phyloP scores from a whole-genome alignment of 768 basidiomycete species.

The Pisolithus sp. region DNA sequence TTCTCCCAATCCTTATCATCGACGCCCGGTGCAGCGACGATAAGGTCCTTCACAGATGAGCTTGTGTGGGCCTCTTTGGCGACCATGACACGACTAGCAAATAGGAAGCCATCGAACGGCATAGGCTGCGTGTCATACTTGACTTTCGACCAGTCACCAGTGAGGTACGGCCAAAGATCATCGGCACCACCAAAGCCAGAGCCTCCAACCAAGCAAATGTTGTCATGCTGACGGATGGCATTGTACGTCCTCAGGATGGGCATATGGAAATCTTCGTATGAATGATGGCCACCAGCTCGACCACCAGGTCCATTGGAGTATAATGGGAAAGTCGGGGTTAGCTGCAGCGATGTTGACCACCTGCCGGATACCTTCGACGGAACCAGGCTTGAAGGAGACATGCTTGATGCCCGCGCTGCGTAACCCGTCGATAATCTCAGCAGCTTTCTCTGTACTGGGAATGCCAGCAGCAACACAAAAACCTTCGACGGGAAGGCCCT shows the following conservation, averaged over 20 bases:
- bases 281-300: slow-evolving; percentile 97
- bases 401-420: slow-evolving; percentile 86
- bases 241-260: slow-evolving; percentile 88
- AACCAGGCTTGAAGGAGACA: slow-evolving; percentile 97
- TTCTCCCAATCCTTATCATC: slow-evolving; percentile 88
- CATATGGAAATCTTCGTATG: slow-evolving; percentile 97
- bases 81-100: slow-evolving; percentile 96
- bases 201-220: slow-evolving; percentile 87
- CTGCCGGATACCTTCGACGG: slow-evolving; percentile 95
- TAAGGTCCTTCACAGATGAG: slow-evolving; percentile 92
- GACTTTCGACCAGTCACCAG: slow-evolving; percentile 88
- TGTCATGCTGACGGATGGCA: slow-evolving; percentile 80
- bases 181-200: slow-evolving; percentile 95
- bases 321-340: slow-evolving; percentile 94
- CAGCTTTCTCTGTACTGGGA: slow-evolving; percentile 93
- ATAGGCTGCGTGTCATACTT: slow-evolving; percentile 84
- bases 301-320: slow-evolving; percentile 99
- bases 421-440: slow-evolving; percentile 88
- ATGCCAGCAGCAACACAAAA: slow-evolving; percentile 98
- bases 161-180: slow-evolving; percentile 95
- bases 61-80: slow-evolving; percentile 97
- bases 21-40: slow-evolving; percentile 91
- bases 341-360: slow-evolving; percentile 92
- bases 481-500: slow-evolving; percentile 95
- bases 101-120: slow-evolving; percentile 98